Evolutionary conservation across 2,329 filamentous ascomycete genomes (phyloP).

Genomic region (Trichoderma semiorbis): DNA sequence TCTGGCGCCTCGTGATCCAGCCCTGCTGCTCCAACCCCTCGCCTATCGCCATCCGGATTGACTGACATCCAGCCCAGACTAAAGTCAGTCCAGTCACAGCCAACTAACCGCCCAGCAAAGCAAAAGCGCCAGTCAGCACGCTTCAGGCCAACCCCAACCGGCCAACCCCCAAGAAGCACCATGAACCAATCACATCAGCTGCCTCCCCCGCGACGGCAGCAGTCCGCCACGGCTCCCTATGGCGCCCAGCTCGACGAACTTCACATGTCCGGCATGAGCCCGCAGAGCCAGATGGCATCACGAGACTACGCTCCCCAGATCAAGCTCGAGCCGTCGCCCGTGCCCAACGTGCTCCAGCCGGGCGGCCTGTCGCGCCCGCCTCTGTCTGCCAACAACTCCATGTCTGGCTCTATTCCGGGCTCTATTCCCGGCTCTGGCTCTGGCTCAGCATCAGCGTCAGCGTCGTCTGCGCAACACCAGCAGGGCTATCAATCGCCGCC

Average conservation of each 20-base stretch:
- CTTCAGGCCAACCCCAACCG: constrained; percentile 1
- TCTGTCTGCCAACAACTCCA: constrained; percentile 44
- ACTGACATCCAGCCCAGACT: background rate
- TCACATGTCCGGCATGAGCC: constrained; percentile 50
- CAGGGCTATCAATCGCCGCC: background rate
- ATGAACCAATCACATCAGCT: constrained; percentile 44
- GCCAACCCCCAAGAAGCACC: constrained; percentile 11
- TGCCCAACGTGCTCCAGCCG: constrained; percentile 58
- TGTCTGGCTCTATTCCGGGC: constrained; percentile 34
- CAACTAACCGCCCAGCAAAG: background rate
- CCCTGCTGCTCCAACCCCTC: constrained; percentile 12
- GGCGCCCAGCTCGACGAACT: constrained; percentile 48
- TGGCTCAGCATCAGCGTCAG: constrained; percentile 28
- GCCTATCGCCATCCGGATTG: constrained; percentile 12
- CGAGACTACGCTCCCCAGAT: constrained; percentile 51
- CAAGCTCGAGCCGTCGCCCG: constrained; percentile 48
- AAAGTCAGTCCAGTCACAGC: background rate
- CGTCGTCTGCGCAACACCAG: constrained; percentile 11
- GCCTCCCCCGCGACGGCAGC: constrained; percentile 31
- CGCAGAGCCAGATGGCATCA: constrained; percentile 43
- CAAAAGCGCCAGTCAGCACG: background rate
- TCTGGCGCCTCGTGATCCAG: constrained; percentile 20
- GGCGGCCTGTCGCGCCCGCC: constrained; percentile 43
- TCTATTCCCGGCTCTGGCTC: constrained; percentile 25
- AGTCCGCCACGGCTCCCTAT: constrained; percentile 25